Conservation (phyloP, 2,329 filamentous ascomycete species). For the Alternaria sp. region DNA sequence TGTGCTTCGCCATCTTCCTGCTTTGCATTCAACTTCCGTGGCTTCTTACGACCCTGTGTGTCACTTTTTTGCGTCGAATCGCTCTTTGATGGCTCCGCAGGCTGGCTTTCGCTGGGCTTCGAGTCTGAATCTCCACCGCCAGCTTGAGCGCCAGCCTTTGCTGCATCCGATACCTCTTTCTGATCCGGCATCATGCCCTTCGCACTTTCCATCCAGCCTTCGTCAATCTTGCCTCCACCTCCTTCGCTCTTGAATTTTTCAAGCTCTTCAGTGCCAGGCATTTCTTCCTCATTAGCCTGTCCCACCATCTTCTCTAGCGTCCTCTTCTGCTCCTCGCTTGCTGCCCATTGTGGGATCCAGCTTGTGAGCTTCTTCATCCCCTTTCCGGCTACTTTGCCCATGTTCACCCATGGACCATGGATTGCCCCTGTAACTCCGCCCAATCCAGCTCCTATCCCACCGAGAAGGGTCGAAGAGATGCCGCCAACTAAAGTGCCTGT, state of each 20-base stretch:
- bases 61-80: background rate
- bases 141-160: slow-evolving; percentile 4
- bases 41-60: slow-evolving; percentile 21
- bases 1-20: background rate
- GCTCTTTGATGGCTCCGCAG: background rate
- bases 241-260: slow-evolving; percentile 24
- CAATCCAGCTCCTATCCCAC: slow-evolving; percentile 29
- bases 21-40: slow-evolving; percentile 24
- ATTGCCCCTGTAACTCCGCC: slow-evolving; percentile 28
- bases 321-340: slow-evolving; percentile 28
- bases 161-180: slow-evolving; percentile 7
- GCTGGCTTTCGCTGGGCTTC: background rate
- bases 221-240: slow-evolving; percentile 11
- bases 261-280: slow-evolving; percentile 26
- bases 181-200: slow-evolving; percentile 23
- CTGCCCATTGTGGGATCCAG: slow-evolving; percentile 25
- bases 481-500: slow-evolving; percentile 33
- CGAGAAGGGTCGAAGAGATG: slow-evolving; percentile 28
- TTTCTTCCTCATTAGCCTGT: slow-evolving; percentile 25
- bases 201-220: slow-evolving; percentile 18
- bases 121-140: slow-evolving; percentile 1
- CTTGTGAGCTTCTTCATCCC: slow-evolving; percentile 28
- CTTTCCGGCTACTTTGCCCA: slow-evolving; percentile 25
- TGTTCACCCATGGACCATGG: slow-evolving; percentile 25
- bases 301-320: slow-evolving; percentile 32